These are phyloP conservation scores for Xerocomellus intermedius DNA, from an alignment of 768 basidiomycete genomes.

Conservation along the genomic window DNA sequence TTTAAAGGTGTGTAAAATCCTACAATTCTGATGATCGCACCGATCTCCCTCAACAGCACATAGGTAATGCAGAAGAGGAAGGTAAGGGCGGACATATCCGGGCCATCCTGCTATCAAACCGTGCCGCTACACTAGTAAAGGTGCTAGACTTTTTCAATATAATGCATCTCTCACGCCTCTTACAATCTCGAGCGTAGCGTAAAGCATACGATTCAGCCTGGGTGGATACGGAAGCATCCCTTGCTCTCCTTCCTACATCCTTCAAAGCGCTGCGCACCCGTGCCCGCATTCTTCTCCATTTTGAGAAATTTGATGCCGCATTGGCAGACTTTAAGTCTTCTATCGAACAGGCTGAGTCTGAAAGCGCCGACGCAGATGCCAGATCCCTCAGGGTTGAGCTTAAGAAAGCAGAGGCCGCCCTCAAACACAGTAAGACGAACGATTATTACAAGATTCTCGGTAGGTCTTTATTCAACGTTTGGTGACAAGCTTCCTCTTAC, in stretches of 20 bases:
- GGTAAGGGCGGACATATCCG: slow-evolving; percentile 78
- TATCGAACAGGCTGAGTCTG: slow-evolving; percentile 66
- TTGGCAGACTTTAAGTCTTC: slow-evolving; percentile 79
- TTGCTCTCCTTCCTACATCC: slow-evolving; percentile 57
- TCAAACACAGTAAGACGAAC: slow-evolving; percentile 88
- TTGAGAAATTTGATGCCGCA: slow-evolving; percentile 70
- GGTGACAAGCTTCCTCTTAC: not conserved
- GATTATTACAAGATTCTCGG: slow-evolving; percentile 84
- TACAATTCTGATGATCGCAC: not conserved
- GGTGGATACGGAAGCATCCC: slow-evolving; percentile 65
- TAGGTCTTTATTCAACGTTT: slow-evolving; percentile 3
- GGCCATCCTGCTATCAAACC: slow-evolving; percentile 77
- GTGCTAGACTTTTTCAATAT: slow-evolving; percentile 32
- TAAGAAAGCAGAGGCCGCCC: slow-evolving; percentile 75
- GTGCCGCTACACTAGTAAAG: slow-evolving; percentile 80
- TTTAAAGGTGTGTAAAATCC: slow-evolving; percentile 49
- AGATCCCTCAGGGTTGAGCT: slow-evolving; percentile 63
- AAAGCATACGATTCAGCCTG: slow-evolving; percentile 67
- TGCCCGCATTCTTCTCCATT: slow-evolving; percentile 71
- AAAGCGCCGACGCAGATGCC: slow-evolving; percentile 63
- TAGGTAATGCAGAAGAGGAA: slow-evolving; percentile 68
- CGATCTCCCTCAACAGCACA: slow-evolving; percentile 41
- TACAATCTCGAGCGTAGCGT: slow-evolving; percentile 42
- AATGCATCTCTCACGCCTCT: not conserved
- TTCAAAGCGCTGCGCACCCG: slow-evolving; percentile 89